These are phyloP conservation scores for Aspergillus ustus DNA, from an alignment of 2,329 filamentous ascomycete species.

Conservation along the genomic window DNA sequence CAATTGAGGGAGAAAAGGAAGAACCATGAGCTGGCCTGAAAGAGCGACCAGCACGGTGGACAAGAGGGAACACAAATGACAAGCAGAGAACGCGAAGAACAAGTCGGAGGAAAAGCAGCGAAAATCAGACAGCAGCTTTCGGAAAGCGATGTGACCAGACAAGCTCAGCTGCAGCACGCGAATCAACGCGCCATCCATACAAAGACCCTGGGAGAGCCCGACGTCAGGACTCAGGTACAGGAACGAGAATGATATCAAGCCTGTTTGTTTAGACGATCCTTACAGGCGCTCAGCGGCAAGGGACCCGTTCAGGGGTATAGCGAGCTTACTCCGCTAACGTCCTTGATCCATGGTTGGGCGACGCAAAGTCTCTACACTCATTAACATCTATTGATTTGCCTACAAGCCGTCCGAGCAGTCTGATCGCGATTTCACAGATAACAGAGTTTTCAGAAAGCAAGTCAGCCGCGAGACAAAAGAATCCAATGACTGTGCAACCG, in stretches of 20 bases:
- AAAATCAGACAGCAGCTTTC: neutral
- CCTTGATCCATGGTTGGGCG: conserved; percentile 5
- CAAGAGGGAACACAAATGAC: neutral
- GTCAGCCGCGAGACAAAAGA: neutral
- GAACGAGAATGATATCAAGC: conserved; percentile 11
- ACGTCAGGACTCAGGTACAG: neutral
- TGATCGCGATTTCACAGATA: neutral
- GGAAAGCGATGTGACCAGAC: neutral
- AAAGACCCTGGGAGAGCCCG: neutral
- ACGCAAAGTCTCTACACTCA: neutral
- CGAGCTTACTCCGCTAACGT: neutral
- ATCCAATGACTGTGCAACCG: neutral
- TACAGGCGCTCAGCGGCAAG: conserved; percentile 10
- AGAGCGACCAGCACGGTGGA: conserved; percentile 4
- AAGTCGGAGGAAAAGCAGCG: neutral
- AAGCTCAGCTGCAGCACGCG: no score
- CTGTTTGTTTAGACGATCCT: conserved; percentile 11
- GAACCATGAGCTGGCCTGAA: neutral
- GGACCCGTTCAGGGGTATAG: conserved; percentile 13
- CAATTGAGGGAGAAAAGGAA: neutral
- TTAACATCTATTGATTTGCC: no score
- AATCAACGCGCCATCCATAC: neutral
- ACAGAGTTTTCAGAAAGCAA: neutral
- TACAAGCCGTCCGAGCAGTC: neutral
- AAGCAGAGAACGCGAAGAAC: neutral